These are phyloP conservation scores for Leccinum sublutescens DNA, from an alignment of 768 basidiomycete genomes.

Conservation along the genomic window DNA sequence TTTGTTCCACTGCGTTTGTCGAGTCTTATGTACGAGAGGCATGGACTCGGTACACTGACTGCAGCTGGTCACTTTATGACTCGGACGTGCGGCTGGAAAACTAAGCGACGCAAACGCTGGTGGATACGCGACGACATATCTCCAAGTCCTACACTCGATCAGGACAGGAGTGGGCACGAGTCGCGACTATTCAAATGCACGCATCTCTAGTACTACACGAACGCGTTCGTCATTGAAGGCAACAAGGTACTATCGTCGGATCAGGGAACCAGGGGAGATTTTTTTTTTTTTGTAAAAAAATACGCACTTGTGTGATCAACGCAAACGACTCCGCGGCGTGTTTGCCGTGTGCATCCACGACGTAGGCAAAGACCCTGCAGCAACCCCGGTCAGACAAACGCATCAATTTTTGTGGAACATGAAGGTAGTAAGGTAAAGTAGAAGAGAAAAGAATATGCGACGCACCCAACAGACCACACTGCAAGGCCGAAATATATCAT, in stretches of 20 bases:
- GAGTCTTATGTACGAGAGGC: constrained; percentile 13
- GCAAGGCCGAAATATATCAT: too few species aligned
- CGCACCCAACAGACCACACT: too few species aligned
- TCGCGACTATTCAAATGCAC: constrained; percentile 47
- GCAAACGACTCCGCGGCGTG: too few species aligned
- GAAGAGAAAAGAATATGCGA: too few species aligned
- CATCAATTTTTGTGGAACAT: too few species aligned
- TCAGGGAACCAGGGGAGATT: too few species aligned
- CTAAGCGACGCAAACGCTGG: neutral
- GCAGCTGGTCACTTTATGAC: neutral
- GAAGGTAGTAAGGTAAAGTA: too few species aligned
- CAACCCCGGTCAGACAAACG: too few species aligned
- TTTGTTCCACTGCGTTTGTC: neutral
- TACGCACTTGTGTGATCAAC: too few species aligned
- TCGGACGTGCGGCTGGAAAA: neutral
- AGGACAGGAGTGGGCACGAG: constrained; percentile 37
- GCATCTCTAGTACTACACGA: constrained; percentile 53
- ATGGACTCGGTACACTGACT: neutral
- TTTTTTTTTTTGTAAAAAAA: too few species aligned
- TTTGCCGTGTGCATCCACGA: too few species aligned
- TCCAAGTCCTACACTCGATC: constrained; percentile 9
- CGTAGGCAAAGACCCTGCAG: too few species aligned
- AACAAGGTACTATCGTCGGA: constrained; percentile 30
- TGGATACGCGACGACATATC: constrained; percentile 1
- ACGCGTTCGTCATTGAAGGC: constrained; percentile 61